A percentile compares a stretch with the other conserved stretches of the same genome.
These are phyloP conservation scores for Pyronema domesticum DNA, from an alignment of 495 filamentous ascomycete genomes.

Conservation along the genomic window DNA sequence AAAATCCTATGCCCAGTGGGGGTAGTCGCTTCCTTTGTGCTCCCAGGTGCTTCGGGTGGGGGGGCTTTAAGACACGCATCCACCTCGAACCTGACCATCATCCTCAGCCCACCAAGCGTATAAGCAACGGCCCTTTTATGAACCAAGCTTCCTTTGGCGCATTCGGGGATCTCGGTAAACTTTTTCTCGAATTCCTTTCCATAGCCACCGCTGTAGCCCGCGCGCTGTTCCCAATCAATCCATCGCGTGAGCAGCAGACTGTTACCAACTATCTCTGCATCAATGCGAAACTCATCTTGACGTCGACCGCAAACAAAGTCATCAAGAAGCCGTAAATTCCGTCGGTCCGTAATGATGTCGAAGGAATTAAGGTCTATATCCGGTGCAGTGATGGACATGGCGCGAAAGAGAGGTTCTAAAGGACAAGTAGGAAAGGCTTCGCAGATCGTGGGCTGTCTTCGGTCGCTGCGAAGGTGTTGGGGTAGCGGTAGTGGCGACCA, in stretches of 20 bases:
- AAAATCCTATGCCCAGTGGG: neutral
- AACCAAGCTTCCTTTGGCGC: slow-evolving; percentile 28
- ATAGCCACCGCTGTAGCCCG: slow-evolving; percentile 26
- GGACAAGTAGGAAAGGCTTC: slow-evolving; percentile 29
- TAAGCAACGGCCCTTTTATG: slow-evolving; percentile 35
- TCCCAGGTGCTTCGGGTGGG: neutral
- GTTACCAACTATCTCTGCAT: slow-evolving; percentile 7
- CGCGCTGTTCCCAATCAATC: neutral
- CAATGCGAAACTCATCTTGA: slow-evolving; percentile 7
- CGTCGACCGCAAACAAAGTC: slow-evolving; percentile 20
- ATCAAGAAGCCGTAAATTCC: slow-evolving; percentile 37
- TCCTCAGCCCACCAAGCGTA: slow-evolving; percentile 28
- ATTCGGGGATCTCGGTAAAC: slow-evolving; percentile 24
- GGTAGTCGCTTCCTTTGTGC: neutral
- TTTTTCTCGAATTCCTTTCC: slow-evolving; percentile 35
- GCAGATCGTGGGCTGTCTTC: slow-evolving; percentile 26
- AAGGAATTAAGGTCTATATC: slow-evolving; percentile 28
- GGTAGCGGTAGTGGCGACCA: slow-evolving; percentile 24
- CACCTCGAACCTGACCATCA: slow-evolving; percentile 32
- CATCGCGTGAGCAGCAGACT: slow-evolving; percentile 7
- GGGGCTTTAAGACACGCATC: slow-evolving; percentile 21
- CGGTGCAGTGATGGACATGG: slow-evolving; percentile 30
- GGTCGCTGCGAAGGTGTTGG: slow-evolving; percentile 25
- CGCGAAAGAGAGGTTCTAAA: slow-evolving; percentile 36
- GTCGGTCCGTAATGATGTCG: slow-evolving; percentile 36